Conservation (phyloP, 768 basidiomycete genomes). For the Auricularia sp. region DNA sequence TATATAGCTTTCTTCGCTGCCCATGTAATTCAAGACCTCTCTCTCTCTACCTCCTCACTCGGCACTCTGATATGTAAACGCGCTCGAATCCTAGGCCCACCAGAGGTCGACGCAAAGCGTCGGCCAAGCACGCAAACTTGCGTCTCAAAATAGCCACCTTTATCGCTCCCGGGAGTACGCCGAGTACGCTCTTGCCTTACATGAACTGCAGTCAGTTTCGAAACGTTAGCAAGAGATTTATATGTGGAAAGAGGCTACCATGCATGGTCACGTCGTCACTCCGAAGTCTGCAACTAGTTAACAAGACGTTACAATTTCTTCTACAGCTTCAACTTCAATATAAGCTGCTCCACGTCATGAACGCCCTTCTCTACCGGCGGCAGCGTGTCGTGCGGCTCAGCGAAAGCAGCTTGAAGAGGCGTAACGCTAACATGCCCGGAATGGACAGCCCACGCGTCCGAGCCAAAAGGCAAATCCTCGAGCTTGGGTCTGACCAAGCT, state of each 20-base stretch:
- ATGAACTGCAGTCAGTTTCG: no score
- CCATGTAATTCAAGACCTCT: neutral
- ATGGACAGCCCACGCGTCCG: constrained; percentile 73
- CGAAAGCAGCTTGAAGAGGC: constrained; percentile 66
- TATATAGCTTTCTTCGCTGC: neutral
- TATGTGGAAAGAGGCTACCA: no score
- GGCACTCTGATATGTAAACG: no score
- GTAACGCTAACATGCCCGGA: constrained; percentile 68
- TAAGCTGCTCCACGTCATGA: constrained; percentile 29
- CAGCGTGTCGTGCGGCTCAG: constrained; percentile 37
- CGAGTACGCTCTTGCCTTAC: no score
- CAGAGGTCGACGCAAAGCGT: no score
- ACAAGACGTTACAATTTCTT: neutral
- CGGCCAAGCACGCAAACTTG: no score
- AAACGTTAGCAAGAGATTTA: no score
- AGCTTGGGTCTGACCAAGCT: constrained; percentile 51
- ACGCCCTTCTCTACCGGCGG: constrained; percentile 14
- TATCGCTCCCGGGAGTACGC: no score
- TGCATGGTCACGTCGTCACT: no score
- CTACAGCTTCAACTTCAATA: constrained; percentile 55
- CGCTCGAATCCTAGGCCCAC: no score
- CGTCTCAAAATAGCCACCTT: no score
- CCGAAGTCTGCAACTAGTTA: no score
- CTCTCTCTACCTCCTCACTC: neutral
- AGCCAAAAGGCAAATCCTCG: constrained; percentile 57